Evolutionary conservation across 495 filamentous ascomycete genomes (phyloP).

Genomic region (Trichoderma parareesei): DNA sequence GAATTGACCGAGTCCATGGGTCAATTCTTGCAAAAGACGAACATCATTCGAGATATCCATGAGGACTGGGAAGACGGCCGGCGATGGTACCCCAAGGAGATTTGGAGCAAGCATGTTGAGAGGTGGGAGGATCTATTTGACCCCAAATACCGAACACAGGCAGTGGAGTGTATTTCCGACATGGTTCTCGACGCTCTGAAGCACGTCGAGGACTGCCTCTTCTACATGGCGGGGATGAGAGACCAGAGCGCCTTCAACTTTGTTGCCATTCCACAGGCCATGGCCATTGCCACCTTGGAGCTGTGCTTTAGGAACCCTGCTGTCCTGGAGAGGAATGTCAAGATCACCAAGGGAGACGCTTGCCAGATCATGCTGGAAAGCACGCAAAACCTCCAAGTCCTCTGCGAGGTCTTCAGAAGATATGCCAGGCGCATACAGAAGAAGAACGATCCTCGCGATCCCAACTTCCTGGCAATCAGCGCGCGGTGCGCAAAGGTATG

Average conservation of each 20-base stretch:
- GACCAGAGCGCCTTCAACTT: slow-evolving; percentile 99
- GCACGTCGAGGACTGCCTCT: slow-evolving; percentile 87
- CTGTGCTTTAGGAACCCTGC: slow-evolving; percentile 86
- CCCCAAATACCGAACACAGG: slow-evolving; percentile 67
- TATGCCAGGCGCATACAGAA: slow-evolving; percentile 78
- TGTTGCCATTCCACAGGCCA: slow-evolving; percentile 92
- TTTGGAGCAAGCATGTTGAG: slow-evolving; percentile 90
- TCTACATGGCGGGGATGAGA: slow-evolving; percentile 91
- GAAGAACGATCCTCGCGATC: slow-evolving; percentile 91
- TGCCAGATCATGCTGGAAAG: slow-evolving; percentile 87
- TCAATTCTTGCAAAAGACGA: slow-evolving; percentile 93
- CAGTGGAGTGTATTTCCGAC: slow-evolving; percentile 83
- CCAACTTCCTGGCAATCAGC: slow-evolving; percentile 89
- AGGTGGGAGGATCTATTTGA: slow-evolving; percentile 86
- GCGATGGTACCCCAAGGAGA: slow-evolving; percentile 87
- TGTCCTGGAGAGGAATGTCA: slow-evolving; percentile 82
- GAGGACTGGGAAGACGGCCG: slow-evolving; percentile 84
- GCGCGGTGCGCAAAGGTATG: slow-evolving; percentile 80
- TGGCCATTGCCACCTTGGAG: slow-evolving; percentile 94
- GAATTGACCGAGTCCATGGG: slow-evolving; percentile 92
- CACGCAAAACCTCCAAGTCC: slow-evolving; percentile 72
- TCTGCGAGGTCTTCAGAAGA: slow-evolving; percentile 70
- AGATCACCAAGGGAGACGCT: slow-evolving; percentile 92
- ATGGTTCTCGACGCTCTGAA: slow-evolving; percentile 86
- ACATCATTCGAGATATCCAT: slow-evolving; percentile 91